Evolutionary conservation across 257 asterid genomes (phyloP).

Genomic region (Solanum chmielewskii): DNA sequence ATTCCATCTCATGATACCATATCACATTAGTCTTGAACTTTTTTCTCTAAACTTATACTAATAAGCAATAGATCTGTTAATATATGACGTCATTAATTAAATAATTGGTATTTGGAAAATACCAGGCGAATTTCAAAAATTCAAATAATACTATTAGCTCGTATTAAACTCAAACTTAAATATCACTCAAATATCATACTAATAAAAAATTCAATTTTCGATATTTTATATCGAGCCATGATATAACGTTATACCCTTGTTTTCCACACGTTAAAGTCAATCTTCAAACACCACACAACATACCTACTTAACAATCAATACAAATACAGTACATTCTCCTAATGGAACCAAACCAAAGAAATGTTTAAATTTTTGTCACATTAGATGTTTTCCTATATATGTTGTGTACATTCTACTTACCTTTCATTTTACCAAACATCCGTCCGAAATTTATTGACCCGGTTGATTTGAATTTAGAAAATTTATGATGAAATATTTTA

Average conservation of each 20-base stretch:
- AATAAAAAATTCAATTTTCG: no score
- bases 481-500: neutral
- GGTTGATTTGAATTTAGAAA: neutral
- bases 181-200: neutral
- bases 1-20: no score
- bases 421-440: neutral
- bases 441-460: fast-evolving
- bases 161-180: no score
- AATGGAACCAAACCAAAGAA: neutral
- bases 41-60: neutral
- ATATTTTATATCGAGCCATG: no score
- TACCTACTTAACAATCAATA: neutral
- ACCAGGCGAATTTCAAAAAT: no score
- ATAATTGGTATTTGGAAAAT: no score
- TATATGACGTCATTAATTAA: neutral
- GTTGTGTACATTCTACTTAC: neutral
- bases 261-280: neutral
- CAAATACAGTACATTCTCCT: neutral
- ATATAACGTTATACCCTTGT: neutral
- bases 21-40: no score
- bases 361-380: neutral
- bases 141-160: neutral
- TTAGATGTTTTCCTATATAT: neutral
- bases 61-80: no score
- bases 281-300: neutral